These are phyloP conservation scores for Pneumocystis oryctolagi DNA, from an alignment of 1,139 yeast species.

Conservation along the genomic window DNA sequence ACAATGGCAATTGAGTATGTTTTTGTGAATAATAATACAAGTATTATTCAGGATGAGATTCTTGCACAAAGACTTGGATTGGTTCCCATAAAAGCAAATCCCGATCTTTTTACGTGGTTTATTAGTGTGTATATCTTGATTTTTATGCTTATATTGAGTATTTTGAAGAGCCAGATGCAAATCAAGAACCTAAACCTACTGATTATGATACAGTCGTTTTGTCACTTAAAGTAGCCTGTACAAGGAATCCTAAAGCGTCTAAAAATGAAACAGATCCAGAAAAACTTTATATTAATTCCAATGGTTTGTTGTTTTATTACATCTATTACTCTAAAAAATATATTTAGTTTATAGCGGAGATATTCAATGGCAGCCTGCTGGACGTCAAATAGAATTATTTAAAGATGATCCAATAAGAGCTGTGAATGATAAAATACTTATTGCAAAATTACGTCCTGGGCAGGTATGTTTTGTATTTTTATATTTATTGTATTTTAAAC, in stretches of 20 bases:
- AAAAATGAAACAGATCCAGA: conserved; percentile 68
- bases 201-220: conserved; percentile 82
- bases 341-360: conserved; percentile 62
- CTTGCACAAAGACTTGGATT: conserved; percentile 89
- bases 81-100: conserved; percentile 78
- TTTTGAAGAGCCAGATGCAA: conserved; percentile 13
- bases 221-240: conserved; percentile 66
- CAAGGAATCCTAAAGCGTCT: conserved; percentile 73
- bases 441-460: conserved; percentile 91
- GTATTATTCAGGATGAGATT: conserved; percentile 93
- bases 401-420: conserved; percentile 47
- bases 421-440: conserved; percentile 63
- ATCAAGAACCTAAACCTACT: conserved; percentile 34
- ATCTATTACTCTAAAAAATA: neutral
- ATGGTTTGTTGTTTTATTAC: conserved; percentile 17
- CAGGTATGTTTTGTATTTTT: conserved; percentile 29
- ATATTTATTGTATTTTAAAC: neutral
- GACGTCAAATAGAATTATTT: conserved; percentile 54
- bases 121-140: conserved; percentile 49
- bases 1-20: conserved; percentile 88
- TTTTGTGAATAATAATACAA: conserved; percentile 80
- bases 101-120: conserved; percentile 69
- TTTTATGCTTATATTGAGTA: conserved; percentile 2
- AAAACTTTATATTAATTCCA: conserved; percentile 65
- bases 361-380: conserved; percentile 81